Evolutionary conservation across 495 filamentous ascomycete genomes (phyloP), one percentile per base, ranked within the genome.

Genomic region (Penicillium paradoxum): DNA sequence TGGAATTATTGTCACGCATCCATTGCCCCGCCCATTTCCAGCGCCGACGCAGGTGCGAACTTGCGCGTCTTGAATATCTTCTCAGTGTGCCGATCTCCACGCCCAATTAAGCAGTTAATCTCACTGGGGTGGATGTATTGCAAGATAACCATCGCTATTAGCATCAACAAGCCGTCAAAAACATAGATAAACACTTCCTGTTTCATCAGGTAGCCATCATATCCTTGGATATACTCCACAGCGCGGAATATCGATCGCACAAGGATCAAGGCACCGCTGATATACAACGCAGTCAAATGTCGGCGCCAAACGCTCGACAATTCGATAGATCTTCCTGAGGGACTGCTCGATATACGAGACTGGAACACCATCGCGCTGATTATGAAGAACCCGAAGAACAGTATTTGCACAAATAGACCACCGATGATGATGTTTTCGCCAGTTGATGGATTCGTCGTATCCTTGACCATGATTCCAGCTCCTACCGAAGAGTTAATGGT

Each of bases 151-250:
- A 80, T 76, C 15, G 76, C 79, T 0, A 62, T 6, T 19, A 82
- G 57, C 83, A 89, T 87, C 38, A 82, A 55, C 38, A 74, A 40
- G 13, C 75, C 69, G 60, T 89, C 85, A 54, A 88, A 87, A 3
- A 83, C 57, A 58, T 86, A 88, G 46, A 87, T 59, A 51, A 79
- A 80, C 43, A 72, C 76, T 66, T 88, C 85, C 36, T 81, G 71
- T 15, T 45, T 58, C 54, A 84, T 59, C 24, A 81, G 27, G 53
- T 67, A 74, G 6, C 82, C 81, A 10, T 73, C 67, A 32, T 76
- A 63, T 0, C 86, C 84, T 62, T 80, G 67, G 0, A 77, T 19
- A 49, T 83, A 89, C 68, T 89, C 86, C 11, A 84, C 66, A 17
- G 84, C 71, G 21, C 86, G 74, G 57, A 86, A 80, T 6, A 87